Evolutionary conservation across 2,329 filamentous ascomycete genomes (phyloP).

Genomic region (Fusarium albosuccineum): DNA sequence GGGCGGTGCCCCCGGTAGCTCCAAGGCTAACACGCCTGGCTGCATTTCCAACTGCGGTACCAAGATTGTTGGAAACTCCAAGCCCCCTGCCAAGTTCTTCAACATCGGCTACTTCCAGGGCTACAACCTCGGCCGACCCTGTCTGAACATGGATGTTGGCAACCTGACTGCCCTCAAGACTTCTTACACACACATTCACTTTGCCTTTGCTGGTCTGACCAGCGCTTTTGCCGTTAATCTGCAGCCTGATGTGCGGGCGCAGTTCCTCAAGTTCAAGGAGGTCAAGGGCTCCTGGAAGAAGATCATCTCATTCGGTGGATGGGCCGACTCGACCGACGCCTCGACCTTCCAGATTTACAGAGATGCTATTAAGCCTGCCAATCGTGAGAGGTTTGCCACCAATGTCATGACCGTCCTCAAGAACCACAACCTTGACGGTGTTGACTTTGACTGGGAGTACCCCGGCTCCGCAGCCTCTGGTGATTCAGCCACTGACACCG

Average conservation of each 20-base stretch:
- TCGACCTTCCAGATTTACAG: conserved; percentile 47
- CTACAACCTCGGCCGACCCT: conserved; percentile 48
- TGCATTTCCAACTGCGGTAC: conserved; percentile 52
- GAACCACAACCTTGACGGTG: conserved; percentile 56
- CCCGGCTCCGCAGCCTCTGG: conserved; percentile 47
- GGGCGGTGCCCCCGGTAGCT: conserved; percentile 47
- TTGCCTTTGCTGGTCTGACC: conserved; percentile 48
- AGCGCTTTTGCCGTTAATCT: conserved; percentile 32
- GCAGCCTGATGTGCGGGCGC: conserved; percentile 36
- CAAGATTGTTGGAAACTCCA: conserved; percentile 47
- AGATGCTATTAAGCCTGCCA: conserved; percentile 48
- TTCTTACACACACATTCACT: conserved; percentile 52
- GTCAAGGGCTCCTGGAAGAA: conserved; percentile 48
- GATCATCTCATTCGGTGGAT: conserved; percentile 54
- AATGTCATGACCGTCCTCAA: conserved; percentile 56
- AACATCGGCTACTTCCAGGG: conserved; percentile 52
- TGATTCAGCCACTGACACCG: conserved; percentile 49
- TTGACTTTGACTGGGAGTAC: conserved; percentile 64
- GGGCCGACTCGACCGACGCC: conserved; percentile 49
- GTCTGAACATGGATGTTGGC: conserved; percentile 49
- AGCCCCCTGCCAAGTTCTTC: conserved; percentile 42
- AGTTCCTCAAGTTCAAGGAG: conserved; percentile 49
- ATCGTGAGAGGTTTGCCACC: conserved; percentile 53
- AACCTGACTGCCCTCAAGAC: conserved; percentile 36
- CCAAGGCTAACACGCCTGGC: conserved; percentile 41